Percentiles rank a stretch among this genome's conserved stretches.
Evolutionary conservation across 2,329 filamentous ascomycete genomes (phyloP).

Genomic region (Arthrobotrys entomopaga): DNA sequence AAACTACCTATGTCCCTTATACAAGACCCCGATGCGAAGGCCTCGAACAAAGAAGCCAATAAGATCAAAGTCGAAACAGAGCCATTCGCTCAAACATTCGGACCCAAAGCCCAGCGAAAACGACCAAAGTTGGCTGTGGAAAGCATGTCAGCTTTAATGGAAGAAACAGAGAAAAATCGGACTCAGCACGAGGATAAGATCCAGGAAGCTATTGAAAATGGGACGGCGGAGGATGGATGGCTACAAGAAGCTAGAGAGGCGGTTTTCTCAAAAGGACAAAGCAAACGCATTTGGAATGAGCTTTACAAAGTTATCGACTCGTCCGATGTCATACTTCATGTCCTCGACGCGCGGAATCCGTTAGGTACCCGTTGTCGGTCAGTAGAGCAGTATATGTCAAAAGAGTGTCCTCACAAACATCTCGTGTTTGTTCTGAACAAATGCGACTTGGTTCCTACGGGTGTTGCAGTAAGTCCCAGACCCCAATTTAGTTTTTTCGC

Average conservation of each 20-base stretch:
- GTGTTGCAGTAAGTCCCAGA: slow-evolving; percentile 83
- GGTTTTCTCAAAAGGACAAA: slow-evolving; percentile 93
- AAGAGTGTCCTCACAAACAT: slow-evolving; percentile 96
- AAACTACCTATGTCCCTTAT: slow-evolving; percentile 97
- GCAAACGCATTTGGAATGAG: slow-evolving; percentile 97
- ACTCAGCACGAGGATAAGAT: slow-evolving; percentile 81
- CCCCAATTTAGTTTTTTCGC: slow-evolving; percentile 56
- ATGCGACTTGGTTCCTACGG: slow-evolving; percentile 90
- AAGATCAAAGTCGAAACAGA: slow-evolving; percentile 92
- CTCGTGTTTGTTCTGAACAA: slow-evolving; percentile 90
- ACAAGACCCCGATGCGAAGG: slow-evolving; percentile 77
- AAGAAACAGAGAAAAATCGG: slow-evolving; percentile 80
- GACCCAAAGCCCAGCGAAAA: slow-evolving; percentile 91
- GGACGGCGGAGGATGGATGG: slow-evolving; percentile 62
- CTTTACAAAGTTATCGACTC: slow-evolving; percentile 85
- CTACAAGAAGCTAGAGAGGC: slow-evolving; percentile 78
- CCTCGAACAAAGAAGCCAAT: slow-evolving; percentile 87
- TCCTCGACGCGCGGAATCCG: slow-evolving; percentile 88
- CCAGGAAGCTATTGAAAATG: slow-evolving; percentile 55
- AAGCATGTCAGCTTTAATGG: slow-evolving; percentile 82
- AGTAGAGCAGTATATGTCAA: slow-evolving; percentile 90
- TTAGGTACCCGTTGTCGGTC: slow-evolving; percentile 88
- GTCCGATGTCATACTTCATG: slow-evolving; percentile 94
- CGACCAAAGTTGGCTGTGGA: slow-evolving; percentile 87
- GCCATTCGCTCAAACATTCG: slow-evolving; percentile 89